These are phyloP conservation scores for Boletellus ananiceps DNA, from an alignment of 768 basidiomycete species.

Conservation along the genomic window DNA sequence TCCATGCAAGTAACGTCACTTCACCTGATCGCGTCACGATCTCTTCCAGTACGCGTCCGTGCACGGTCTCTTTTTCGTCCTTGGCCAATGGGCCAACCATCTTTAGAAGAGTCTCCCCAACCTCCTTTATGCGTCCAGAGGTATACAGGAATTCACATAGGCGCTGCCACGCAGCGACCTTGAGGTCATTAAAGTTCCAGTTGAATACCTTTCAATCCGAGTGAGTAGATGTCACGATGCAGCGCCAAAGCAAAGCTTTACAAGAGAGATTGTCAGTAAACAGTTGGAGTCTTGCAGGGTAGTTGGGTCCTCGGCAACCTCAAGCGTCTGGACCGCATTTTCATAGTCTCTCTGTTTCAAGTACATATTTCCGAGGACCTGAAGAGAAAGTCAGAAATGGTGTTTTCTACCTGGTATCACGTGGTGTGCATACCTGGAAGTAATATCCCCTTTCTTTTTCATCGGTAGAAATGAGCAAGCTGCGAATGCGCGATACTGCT, in stretches of 20 bases:
- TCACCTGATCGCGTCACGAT: neutral
- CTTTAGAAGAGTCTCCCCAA: neutral
- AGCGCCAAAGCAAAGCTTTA: neutral
- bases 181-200: neutral
- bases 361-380: slow-evolving; percentile 1
- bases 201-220: neutral
- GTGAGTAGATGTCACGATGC: neutral
- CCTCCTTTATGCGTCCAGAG: neutral
- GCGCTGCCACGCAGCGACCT: neutral
- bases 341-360: neutral
- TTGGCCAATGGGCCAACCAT: neutral
- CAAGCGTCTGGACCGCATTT: neutral
- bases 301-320: slow-evolving; percentile 4
- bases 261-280: neutral
- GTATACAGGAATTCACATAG: neutral
- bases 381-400: neutral
- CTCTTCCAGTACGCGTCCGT: neutral
- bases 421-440: neutral
- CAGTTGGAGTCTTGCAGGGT: slow-evolving; percentile 18
- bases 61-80: neutral
- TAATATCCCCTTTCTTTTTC: neutral
- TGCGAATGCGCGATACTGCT: neutral
- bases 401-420: neutral
- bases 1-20: neutral
- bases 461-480: neutral